Evolutionary conservation across 345 rosid genomes (phyloP), one percentile per base, ranked within the genome.

Genomic region (Garcia nutans): DNA sequence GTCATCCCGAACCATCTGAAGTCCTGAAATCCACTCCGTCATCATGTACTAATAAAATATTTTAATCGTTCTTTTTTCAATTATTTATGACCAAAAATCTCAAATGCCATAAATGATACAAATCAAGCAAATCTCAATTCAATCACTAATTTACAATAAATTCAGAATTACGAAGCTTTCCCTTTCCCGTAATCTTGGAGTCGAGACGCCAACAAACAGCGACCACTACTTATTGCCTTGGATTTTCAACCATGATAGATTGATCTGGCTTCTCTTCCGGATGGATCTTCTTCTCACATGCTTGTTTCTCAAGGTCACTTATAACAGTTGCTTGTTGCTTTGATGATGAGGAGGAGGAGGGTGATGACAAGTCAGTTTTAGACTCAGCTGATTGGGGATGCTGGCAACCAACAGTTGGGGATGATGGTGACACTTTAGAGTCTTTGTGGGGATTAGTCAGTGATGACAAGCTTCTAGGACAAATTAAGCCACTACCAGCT

Each of bases 401-500:
- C 2, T 49, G 61, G 6, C 68, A 61, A 61, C 41, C 74, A 50
- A 70, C 70, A 10, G 74, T 23, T 47, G 83, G 75, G 52, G 86
- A 85, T 50, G 83, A 61, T 52, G 72, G 74, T n/a, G 10, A 70
- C 68, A 22, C 65, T 60, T 79, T 84, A 42, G 77, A 72, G 19
- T 76, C 87, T 67, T 42, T 76, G 74, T 63, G 49, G 44, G 89
- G 19, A 64, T 80, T 71, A 68, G 82, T 76, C 37, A 75, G 76
- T 10, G 83, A 72, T 58, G 89, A 77, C 78, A 81, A 54, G 75
- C 80, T 80, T 72, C 65, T 80, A 37, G 88, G 83, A 71, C 85
- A 76, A 63, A 87, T 70, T 31, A 87, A 70, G 64, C 79, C 85
- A 37, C 74, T 65, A 56, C 96, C 93, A 42, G 91, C 84, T 86